Base-by-base conservation (phyloP, 2,329 filamentous ascomycete genomes). In the Pestalotiopsis sp. region DNA sequence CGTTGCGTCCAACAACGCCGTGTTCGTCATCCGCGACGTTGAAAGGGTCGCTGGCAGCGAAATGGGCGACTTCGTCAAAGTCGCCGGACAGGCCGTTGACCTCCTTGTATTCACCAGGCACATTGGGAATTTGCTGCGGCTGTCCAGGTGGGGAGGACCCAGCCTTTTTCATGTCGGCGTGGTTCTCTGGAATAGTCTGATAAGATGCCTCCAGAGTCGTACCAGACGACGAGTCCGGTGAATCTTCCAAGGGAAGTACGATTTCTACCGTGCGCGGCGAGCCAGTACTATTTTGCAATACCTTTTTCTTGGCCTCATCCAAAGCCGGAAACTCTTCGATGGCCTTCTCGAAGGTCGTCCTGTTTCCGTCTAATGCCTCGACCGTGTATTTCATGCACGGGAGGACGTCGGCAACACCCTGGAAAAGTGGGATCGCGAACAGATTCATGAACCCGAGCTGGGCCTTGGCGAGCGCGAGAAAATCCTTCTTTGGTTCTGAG, bases 381-480 rank as follows among this genome's bases (percentile, higher is more conserved):
- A 97, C 91, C 13, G 91, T 93, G 78, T 97, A 98, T 64, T 85
- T 84, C 89, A 98, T 93, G 24, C 88, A 88, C 1, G 96, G 94
- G 75, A 98, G 86, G 44, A 98, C 88, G 73, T 97, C 92, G 38
- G 93, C 90, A 7, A 98, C 91, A 7, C 92, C 93, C 76, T 94
- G 90, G 76, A 99, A 99, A 0, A 99, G 86, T 1, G 96, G 96
- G 62, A 94, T 89, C 17, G 95, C 96, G 78, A 98, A 98, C 74
- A 98, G 88, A 71, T 94, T 96, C 93, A 98, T 98, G 81, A 99
- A 99, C 26, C 93, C 92, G 66, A 98, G 92, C 80, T 99, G 96
- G 7, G 94, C 92, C 72, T 93, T 94, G 70, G 90, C 92, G 65
- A 98, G 85, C 66, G 95, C 94, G 70, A 94, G 84, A 39, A 92